phyloP scores from a whole-genome alignment of 495 filamentous ascomycete genomes.

The Penicillium waksmanii region DNA sequence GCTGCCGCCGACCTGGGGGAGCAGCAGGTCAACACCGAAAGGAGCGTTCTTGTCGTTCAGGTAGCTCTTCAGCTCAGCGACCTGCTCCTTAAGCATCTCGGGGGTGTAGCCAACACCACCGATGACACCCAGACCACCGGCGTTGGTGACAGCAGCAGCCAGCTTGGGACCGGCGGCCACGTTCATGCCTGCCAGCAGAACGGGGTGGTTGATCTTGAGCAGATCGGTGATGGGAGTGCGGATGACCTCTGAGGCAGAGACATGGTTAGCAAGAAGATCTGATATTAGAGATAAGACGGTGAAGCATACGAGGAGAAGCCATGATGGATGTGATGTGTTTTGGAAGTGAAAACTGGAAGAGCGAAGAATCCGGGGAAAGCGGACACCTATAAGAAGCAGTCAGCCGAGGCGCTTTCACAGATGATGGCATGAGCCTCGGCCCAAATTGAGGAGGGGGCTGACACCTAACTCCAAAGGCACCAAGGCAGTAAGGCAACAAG shows the following conservation, averaged over 20 bases:
- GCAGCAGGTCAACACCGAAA: conserved; percentile 93
- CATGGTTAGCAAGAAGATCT: neutral
- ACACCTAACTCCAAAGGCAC: conserved; percentile 10
- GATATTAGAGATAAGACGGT: neutral
- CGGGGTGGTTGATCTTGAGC: conserved; percentile 94
- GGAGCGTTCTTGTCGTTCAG: conserved; percentile 95
- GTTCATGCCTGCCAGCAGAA: conserved; percentile 98
- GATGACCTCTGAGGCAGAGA: conserved; percentile 67
- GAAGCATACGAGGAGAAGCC: conserved; percentile 80
- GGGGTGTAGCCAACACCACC: conserved; percentile 97
- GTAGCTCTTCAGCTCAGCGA: conserved; percentile 89
- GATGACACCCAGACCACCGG: conserved; percentile 94
- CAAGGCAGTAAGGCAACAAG: conserved; percentile 11
- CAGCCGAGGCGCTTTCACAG: conserved; percentile 22
- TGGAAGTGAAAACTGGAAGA: conserved; percentile 17
- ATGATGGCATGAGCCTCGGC: conserved; percentile 23
- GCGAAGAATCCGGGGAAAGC: conserved; percentile 28
- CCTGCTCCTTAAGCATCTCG: conserved; percentile 94
- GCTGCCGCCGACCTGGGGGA: conserved; percentile 91
- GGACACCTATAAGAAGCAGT: conserved; percentile 23
- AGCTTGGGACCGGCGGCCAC: conserved; percentile 97
- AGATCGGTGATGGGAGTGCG: conserved; percentile 90
- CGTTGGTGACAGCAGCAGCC: conserved; percentile 95
- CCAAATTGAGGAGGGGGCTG: conserved; percentile 9
- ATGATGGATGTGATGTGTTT: conserved; percentile 53